A percentile compares a stretch with the other conserved stretches of the same genome.
Conservation (phyloP, 371 early-diverging fungal genomes). For the Mortierella sp. region DNA sequence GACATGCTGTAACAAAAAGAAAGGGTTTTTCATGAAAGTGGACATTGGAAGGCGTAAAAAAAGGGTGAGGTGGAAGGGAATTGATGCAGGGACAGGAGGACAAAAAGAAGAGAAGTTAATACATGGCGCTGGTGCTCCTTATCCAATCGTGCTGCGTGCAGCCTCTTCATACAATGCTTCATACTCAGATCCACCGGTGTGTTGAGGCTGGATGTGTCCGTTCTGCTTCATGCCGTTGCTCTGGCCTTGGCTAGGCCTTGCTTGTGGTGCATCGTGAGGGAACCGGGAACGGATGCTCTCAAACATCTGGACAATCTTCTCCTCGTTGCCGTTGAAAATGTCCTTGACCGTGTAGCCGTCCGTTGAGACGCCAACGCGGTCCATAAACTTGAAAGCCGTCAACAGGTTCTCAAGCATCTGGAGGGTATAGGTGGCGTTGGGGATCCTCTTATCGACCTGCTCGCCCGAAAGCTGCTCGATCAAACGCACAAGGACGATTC, state of each 20-base stretch:
- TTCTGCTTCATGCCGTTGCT: conserved; percentile 14
- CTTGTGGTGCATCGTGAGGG: conserved; percentile 35
- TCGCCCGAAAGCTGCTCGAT: conserved; percentile 68
- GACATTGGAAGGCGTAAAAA: neutral
- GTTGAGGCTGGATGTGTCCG: conserved; percentile 30
- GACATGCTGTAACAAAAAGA: neutral
- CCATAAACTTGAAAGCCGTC: conserved; percentile 72
- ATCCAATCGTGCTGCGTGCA: conserved; percentile 47
- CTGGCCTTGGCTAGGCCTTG: neutral
- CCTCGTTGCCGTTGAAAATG: conserved; percentile 70
- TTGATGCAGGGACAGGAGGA: neutral
- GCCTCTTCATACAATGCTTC: conserved; percentile 55
- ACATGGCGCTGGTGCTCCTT: conserved; percentile 2
- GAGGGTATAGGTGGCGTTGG: conserved; percentile 57
- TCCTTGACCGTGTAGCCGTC: conserved; percentile 72
- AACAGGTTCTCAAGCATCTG: conserved; percentile 68
- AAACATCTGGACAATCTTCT: conserved; percentile 68
- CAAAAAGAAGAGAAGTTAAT: neutral
- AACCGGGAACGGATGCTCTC: conserved; percentile 60
- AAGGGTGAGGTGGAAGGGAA: neutral
- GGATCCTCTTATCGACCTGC: conserved; percentile 57
- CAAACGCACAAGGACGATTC: conserved; percentile 66
- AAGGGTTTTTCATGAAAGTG: conserved; percentile 1
- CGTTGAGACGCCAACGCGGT: conserved; percentile 64
- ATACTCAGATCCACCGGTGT: conserved; percentile 54